Conservation (phyloP, 2,329 filamentous ascomycete genomes). For the Leptoxyphium fumago region DNA sequence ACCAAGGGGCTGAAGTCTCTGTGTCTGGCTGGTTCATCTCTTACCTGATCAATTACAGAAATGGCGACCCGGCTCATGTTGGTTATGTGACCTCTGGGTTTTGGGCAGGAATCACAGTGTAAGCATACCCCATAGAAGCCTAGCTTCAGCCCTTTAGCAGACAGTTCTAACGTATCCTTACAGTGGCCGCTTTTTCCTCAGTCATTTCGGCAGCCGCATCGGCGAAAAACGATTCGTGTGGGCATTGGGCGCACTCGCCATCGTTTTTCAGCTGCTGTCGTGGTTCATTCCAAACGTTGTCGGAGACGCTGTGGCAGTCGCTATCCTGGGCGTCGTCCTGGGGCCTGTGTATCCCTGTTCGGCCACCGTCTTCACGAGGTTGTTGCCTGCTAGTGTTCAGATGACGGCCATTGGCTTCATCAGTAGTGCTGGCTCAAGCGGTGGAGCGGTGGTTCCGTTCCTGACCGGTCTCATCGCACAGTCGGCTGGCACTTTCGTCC, state of each 20-base stretch:
- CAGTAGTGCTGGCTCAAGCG: conserved; percentile 52
- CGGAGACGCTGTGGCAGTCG: conserved; percentile 40
- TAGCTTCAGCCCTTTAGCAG: neutral
- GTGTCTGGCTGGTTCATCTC: conserved; percentile 80
- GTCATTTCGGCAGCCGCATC: conserved; percentile 48
- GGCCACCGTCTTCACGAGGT: conserved; percentile 46
- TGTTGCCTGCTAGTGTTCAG: conserved; percentile 44
- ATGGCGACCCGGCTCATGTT: conserved; percentile 53
- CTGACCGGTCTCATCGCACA: conserved; percentile 50
- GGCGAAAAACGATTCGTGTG: conserved; percentile 60
- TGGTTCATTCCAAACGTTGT: conserved; percentile 68
- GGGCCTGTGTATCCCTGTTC: conserved; percentile 70
- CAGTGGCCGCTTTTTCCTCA: conserved; percentile 47
- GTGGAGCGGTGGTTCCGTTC: conserved; percentile 53
- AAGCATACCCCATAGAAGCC: neutral
- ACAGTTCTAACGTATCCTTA: conserved; percentile 24
- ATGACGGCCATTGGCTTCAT: conserved; percentile 53
- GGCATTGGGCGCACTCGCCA: conserved; percentile 43
- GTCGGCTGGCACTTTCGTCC: conserved; percentile 45
- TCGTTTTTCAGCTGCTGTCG: conserved; percentile 58
- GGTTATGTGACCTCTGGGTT: conserved; percentile 66
- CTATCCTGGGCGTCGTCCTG: conserved; percentile 56
- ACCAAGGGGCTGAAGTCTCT: conserved; percentile 72
- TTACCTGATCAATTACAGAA: conserved; percentile 59
- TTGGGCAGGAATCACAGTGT: conserved; percentile 36